Evolutionary conservation across 805 yeast genomes (phyloP).

Genomic region (Spathaspora girioi): DNA sequence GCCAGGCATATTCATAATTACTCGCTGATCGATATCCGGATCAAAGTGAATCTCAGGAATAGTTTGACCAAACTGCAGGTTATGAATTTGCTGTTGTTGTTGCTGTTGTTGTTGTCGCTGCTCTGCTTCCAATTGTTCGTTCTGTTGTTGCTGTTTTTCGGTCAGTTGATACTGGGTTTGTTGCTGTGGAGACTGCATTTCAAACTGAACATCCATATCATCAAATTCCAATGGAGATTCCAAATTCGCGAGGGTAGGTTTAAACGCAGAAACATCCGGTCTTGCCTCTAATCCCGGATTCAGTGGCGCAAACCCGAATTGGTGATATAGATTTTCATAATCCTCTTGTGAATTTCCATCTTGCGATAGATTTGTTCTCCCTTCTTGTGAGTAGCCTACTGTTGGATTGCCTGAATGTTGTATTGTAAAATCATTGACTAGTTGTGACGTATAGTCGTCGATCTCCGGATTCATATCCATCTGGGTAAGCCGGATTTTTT

Average conservation of each 20-base stretch:
- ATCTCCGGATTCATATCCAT: conserved; percentile 8
- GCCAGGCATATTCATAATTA: conserved; percentile 22
- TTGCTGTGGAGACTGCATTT: background rate
- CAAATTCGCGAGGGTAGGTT: conserved; percentile 3
- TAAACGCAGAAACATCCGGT: background rate
- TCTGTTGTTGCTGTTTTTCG: background rate
- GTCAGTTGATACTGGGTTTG: background rate
- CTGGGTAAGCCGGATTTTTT: background rate
- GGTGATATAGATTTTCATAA: conserved; percentile 2
- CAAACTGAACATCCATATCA: conserved; percentile 1
- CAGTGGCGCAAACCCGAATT: conserved; percentile 1
- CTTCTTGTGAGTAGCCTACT: background rate
- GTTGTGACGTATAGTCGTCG: conserved; percentile 7
- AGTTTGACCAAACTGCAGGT: background rate
- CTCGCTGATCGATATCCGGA: background rate
- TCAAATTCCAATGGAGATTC: conserved; percentile 6
- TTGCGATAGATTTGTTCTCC: background rate
- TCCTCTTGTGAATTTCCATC: conserved; percentile 1
- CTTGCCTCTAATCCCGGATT: background rate
- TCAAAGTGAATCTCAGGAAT: background rate
- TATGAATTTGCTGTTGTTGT: background rate
- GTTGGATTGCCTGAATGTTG: background rate
- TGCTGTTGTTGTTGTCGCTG: conserved; percentile 3
- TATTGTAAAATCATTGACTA: background rate
- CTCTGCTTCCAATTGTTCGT: background rate